Evolutionary conservation across 192 early-diverging fungal genomes (phyloP).

Genomic region (Globomyces pollinis-pini): DNA sequence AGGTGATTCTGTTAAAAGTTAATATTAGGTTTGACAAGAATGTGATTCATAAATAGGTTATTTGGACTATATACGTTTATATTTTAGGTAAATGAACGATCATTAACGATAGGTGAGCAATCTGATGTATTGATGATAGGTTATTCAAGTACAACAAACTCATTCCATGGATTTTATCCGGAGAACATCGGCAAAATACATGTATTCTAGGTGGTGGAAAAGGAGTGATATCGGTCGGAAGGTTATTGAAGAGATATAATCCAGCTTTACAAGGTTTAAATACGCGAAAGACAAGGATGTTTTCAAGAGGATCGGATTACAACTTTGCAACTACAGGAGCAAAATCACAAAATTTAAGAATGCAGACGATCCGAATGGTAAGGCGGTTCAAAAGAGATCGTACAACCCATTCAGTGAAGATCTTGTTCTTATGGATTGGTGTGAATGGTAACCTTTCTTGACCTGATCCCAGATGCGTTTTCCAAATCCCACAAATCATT

Average conservation of each 20-base stretch:
- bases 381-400: not conserved
- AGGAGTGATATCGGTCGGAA: not conserved
- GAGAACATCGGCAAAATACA: conserved; percentile 14
- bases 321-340: conserved; percentile 5
- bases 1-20: too few species aligned
- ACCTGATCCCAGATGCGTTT: not conserved
- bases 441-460: not conserved
- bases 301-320: conserved; percentile 7
- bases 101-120: too few species aligned
- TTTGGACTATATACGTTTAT: too few species aligned
- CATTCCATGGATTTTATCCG: conserved; percentile 3
- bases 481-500: too few species aligned
- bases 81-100: too few species aligned
- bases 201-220: conserved; percentile 8
- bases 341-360: not conserved
- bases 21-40: too few species aligned
- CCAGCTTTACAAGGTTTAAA: not conserved
- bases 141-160: not conserved
- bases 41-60: too few species aligned
- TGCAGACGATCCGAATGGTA: not conserved
- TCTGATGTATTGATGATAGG: not conserved
- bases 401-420: not conserved
- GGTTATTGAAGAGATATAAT: not conserved
- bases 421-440: conserved; percentile 11
- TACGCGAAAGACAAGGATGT: conserved; percentile 4